Evolutionary conservation across 345 rosid genomes (phyloP), one percentile per base, ranked within the genome.

Genomic region (Toxicodendron radicans): DNA sequence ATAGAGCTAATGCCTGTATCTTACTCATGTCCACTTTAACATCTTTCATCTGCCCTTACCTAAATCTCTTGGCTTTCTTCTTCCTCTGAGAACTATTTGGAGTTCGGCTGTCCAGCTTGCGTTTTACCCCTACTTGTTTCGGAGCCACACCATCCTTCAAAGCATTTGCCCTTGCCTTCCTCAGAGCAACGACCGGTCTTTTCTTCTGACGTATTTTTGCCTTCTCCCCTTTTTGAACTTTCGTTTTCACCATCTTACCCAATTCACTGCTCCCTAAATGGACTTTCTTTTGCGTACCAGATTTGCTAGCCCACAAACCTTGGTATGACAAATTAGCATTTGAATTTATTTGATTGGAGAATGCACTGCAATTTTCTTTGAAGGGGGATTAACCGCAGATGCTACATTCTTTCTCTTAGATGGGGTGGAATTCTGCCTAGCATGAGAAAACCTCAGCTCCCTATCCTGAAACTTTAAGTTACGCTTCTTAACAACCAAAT

Each of bases 161-260:
- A 1, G 67, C 81, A 0, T 72, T 86, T 11, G 83, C 88, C 78
- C 82, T 93, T 7, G 85, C 88, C 81, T 89, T 96, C 80, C 99
- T 88, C 32, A 91, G 88, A 2, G 95, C 94, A 76, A 96, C 99
- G 10, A 95, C 74, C 23, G 97, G 97, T 73, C 98, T 87, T 79
- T 93, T 96, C 61, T 75, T 79, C 54, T 4, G 41, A 7, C 82
- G 77, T 57, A 81, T 80, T 76, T 83, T 89, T 18, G 60, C 48
- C 33, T 80, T 81, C 14, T 79, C 82, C 8, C 70, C 74, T 63
- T 68, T 83, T 51, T 75, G 64, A 23, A 63, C 64, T 84, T 73
- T 86, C 16, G 83, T 75, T 72, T 76, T 88, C 71, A 73, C 87
- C 73, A 58, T 64, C 80, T 68, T 79, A 3, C 77, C 69, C 0